Percentiles rank a stretch among this genome's conserved stretches.
phyloP scores from a whole-genome alignment of 768 basidiomycete species.

The Naganishia friedmannii region DNA sequence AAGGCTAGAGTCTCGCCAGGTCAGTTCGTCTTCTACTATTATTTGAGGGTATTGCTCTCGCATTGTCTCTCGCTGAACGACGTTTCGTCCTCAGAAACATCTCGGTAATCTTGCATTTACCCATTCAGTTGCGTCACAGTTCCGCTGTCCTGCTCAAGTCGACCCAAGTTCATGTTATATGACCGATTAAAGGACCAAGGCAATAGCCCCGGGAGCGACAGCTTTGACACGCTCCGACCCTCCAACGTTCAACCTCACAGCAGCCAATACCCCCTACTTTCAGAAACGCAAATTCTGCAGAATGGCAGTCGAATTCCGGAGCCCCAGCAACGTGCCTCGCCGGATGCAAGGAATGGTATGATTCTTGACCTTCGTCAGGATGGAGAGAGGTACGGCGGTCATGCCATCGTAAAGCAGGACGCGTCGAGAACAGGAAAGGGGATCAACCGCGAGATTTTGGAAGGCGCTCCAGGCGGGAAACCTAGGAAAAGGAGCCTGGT shows the following conservation, averaged over 20 bases:
- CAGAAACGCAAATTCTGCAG: background rate
- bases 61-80: no score
- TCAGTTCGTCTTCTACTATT: background rate
- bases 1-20: background rate
- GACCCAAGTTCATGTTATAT: constrained; percentile 22
- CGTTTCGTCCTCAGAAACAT: no score
- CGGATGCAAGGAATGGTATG: background rate
- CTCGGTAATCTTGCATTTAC: background rate
- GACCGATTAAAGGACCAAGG: constrained; percentile 21
- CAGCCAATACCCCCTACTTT: background rate
- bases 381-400: background rate
- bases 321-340: background rate
- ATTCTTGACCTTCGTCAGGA: background rate
- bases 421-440: background rate
- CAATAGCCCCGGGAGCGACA: constrained; percentile 12
- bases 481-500: constrained; percentile 1
- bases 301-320: background rate
- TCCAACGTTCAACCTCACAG: background rate
- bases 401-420: background rate
- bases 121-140: constrained; percentile 3
- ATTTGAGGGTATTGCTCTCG: background rate
- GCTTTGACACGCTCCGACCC: background rate
- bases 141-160: background rate
- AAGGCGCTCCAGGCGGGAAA: background rate
- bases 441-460: background rate